phyloP scores from a whole-genome alignment of 345 rosid genomes.

The Ricinus communis region DNA sequence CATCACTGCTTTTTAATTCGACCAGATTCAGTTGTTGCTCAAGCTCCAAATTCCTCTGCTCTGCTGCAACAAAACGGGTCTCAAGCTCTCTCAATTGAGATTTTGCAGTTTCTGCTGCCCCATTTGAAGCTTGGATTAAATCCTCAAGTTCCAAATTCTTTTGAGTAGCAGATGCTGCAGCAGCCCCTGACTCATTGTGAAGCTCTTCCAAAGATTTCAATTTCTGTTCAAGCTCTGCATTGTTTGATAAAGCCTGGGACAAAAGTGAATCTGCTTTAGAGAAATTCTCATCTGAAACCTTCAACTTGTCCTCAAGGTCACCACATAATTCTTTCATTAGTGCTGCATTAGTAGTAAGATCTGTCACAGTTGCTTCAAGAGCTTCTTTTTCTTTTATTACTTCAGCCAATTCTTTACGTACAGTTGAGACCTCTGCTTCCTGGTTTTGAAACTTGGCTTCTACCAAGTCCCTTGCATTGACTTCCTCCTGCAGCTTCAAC shows the following conservation, averaged over 20 bases:
- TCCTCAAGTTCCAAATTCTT: constrained; percentile 77
- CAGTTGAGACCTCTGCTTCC: constrained; percentile 34
- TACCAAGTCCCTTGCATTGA: constrained; percentile 38
- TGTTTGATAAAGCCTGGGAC: constrained; percentile 67
- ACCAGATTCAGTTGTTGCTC: constrained; percentile 61
- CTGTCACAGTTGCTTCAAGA: constrained; percentile 50
- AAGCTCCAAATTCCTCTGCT: constrained; percentile 73
- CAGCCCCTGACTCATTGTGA: constrained; percentile 57
- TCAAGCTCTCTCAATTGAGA: constrained; percentile 68
- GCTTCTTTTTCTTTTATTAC: constrained; percentile 55
- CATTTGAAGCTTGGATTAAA: constrained; percentile 49
- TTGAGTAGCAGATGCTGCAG: constrained; percentile 62
- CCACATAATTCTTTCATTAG: constrained; percentile 43
- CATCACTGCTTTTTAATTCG: constrained; percentile 50
- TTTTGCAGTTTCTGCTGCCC: constrained; percentile 66
- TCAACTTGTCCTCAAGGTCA: constrained; percentile 68
- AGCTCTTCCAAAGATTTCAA: constrained; percentile 68
- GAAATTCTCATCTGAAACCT: constrained; percentile 63
- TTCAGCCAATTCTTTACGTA: constrained; percentile 37
- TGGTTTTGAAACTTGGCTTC: constrained; percentile 43
- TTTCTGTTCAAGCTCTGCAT: constrained; percentile 69
- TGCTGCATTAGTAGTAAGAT: constrained; percentile 45
- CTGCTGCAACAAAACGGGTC: constrained; percentile 52
- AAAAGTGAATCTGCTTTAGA: constrained; percentile 60
- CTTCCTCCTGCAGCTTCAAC: constrained; percentile 56